These are phyloP conservation scores for Hirsutella minnesotensis DNA, from an alignment of 2,329 filamentous ascomycete species.

Conservation along the genomic window DNA sequence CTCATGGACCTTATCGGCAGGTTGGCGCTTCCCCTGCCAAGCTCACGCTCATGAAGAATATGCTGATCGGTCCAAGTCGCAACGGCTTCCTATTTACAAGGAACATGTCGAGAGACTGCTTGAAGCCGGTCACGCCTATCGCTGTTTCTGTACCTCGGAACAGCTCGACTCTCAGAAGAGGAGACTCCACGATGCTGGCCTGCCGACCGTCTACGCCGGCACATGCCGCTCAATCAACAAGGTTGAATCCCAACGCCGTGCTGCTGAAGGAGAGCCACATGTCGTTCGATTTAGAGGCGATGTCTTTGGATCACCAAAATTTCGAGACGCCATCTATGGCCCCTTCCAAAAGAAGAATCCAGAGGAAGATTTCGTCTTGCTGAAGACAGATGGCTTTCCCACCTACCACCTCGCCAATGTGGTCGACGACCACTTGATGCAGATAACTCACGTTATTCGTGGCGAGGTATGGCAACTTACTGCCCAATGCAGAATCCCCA, in stretches of 20 bases:
- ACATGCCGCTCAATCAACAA: constrained; percentile 57
- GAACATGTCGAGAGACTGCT: constrained; percentile 60
- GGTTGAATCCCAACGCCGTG: constrained; percentile 59
- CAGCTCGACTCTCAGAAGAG: constrained; percentile 57
- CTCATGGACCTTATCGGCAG: constrained; percentile 77
- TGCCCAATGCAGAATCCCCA: not conserved
- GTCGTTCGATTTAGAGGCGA: constrained; percentile 66
- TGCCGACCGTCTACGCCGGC: constrained; percentile 40
- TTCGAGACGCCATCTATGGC: constrained; percentile 73
- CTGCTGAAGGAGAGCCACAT: constrained; percentile 55
- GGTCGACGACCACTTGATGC: constrained; percentile 89
- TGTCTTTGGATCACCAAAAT: constrained; percentile 41
- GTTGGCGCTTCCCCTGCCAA: constrained; percentile 27
- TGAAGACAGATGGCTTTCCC: constrained; percentile 85
- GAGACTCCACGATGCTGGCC: constrained; percentile 41
- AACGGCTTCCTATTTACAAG: constrained; percentile 63
- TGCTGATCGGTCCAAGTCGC: constrained; percentile 44
- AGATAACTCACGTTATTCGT: constrained; percentile 89
- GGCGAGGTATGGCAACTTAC: constrained; percentile 47
- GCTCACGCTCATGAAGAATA: not conserved
- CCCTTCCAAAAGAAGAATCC: constrained; percentile 40
- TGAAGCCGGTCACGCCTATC: constrained; percentile 64
- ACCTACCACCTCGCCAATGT: constrained; percentile 98
- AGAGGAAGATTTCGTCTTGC: constrained; percentile 73
- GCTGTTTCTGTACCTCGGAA: constrained; percentile 78